Evolutionary conservation across 306 rosid genomes (phyloP), one percentile per base, ranked within the genome.

Genomic region (Hippophae rhamnoides): DNA sequence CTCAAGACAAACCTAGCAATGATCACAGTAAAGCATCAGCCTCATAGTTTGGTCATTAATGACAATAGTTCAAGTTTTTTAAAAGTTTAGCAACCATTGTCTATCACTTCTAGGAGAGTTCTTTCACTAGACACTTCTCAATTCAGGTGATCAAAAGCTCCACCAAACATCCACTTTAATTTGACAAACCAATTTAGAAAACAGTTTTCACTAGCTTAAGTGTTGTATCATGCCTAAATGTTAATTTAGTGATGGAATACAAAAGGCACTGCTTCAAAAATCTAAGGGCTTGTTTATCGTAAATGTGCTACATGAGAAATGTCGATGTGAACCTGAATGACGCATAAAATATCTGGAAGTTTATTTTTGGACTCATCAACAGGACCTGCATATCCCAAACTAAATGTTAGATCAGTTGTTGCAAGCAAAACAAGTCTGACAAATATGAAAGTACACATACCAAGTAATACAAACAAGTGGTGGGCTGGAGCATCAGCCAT

Each of bases 401-500:
- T 51, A 66, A 71, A 44, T 51, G 50, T 58, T 59, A 67, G 58
- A 42, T 7, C 25, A n/a, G 26, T 10, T 42, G 57, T 41, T 18
- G n/a, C 14, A 53, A 60, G 66, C 52, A 59, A 64, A 51, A 26
- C 49, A 13, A 47, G 25, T 43, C 58, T 8, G 49, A 31, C 5
- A 31, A 31, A 31, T 60, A 58, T 52, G 56, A 68, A 78, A 68
- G 25, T 59, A 23, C 61, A 10, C 50, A 72, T 87, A 92, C 99
- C 99, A 73, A 92, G 96, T 61, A 92, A 69, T 46, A 92, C 96
- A 68, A 92, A 92, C 65, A 92, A 76, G 84, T 88, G 96, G 74
- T 92, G 96, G 7, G 96, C 99, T 52, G 98, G 98, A 64, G 98
- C 98, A 74, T 92, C 95, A 4, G 96, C 98, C 86, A 92, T 85